Evolutionary conservation across 306 rosid genomes (phyloP).

Genomic region (Notholithocarpus densiflorus): DNA sequence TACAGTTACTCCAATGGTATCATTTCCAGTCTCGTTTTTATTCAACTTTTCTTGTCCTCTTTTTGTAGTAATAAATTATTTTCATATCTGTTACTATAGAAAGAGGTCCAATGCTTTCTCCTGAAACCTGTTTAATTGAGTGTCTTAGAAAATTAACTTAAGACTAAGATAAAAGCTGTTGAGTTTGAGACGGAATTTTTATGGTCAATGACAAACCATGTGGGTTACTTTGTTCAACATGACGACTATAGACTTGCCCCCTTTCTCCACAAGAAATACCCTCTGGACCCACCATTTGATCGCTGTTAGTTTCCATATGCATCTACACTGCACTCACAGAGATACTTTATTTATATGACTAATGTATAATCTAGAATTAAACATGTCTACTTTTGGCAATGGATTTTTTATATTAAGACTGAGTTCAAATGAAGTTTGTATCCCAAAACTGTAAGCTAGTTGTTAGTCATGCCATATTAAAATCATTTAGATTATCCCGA

Average conservation of each 20-base stretch:
- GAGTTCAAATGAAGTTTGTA: constrained; percentile 7
- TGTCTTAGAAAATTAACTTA: neutral
- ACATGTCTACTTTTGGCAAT: neutral
- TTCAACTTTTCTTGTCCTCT: constrained; percentile 20
- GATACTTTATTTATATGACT: neutral
- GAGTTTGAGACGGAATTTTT: neutral
- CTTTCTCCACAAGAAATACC: too few species aligned
- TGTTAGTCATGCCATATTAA: constrained; percentile 1
- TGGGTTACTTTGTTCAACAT: neutral
- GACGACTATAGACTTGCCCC: neutral
- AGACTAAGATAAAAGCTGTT: neutral
- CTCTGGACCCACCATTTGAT: too few species aligned
- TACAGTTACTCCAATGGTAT: constrained; percentile 71
- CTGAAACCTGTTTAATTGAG: neutral
- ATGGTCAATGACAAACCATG: neutral
- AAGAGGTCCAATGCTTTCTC: neutral
- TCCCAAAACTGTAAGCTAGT: constrained; percentile 16
- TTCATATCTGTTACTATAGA: neutral
- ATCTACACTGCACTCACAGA: neutral
- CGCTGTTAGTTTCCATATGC: neutral
- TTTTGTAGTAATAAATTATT: neutral
- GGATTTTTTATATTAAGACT: neutral
- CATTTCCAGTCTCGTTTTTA: constrained; percentile 18
- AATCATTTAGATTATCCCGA: neutral
- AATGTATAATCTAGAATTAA: neutral